Conservation (phyloP, 2,329 filamentous ascomycete species). For the Chaetomium sp. region DNA sequence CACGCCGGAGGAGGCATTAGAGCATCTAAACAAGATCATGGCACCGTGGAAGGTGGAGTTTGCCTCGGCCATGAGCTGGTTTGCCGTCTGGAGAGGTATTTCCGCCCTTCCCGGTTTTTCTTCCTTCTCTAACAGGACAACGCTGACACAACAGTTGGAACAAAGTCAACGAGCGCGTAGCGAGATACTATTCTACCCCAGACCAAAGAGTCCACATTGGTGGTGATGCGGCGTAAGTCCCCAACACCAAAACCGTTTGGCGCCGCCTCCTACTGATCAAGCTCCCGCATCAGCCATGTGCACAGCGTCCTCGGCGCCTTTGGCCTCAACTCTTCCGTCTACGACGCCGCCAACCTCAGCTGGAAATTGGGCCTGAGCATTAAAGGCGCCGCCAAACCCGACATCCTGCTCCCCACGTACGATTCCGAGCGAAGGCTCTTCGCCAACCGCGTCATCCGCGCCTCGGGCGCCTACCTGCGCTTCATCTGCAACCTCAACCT, state of each 20-base stretch:
- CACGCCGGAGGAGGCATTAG: conserved; percentile 3
- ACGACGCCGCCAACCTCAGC: not conserved
- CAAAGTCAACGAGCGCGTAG: not conserved
- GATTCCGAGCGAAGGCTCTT: not conserved
- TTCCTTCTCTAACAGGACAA: no score
- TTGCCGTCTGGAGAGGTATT: conserved; percentile 7
- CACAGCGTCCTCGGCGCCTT: conserved; percentile 9
- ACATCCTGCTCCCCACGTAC: not conserved
- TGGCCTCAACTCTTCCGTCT: not conserved
- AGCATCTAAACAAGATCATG: conserved; percentile 3
- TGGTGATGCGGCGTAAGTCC: conserved; percentile 2
- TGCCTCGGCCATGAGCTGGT: conserved; percentile 3
- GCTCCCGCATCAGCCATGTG: not conserved
- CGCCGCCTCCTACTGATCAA: not conserved
- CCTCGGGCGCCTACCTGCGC: conserved; percentile 1
- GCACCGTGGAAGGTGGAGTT: conserved; percentile 2
- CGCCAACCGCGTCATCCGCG: not conserved
- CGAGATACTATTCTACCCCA: not conserved
- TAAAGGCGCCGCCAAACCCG: not conserved
- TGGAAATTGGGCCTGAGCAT: not conserved
- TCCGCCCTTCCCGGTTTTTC: no score
- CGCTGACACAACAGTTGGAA: no score
- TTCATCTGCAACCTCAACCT: not conserved
- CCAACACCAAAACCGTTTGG: not conserved
- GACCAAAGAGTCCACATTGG: conserved; percentile 1